phyloP scores from a whole-genome alignment of 768 basidiomycete genomes.

The Kwoniella dejecticola region DNA sequence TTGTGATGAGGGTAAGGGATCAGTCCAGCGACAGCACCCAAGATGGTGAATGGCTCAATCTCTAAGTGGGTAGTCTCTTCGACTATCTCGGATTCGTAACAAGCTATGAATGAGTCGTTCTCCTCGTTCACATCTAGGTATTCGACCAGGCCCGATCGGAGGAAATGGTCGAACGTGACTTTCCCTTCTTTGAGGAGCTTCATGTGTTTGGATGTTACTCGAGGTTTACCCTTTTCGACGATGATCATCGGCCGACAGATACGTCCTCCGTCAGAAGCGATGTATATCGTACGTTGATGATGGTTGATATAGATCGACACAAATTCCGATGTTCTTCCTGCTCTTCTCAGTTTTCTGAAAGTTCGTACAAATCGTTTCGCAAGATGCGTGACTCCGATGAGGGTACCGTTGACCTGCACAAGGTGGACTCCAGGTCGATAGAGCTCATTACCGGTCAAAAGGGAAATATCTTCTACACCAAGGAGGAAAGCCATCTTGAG shows the following conservation, averaged over 20 bases:
- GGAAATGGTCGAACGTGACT: constrained; percentile 89
- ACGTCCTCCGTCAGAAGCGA: constrained; percentile 94
- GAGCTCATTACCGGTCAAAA: constrained; percentile 91
- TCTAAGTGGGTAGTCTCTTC: constrained; percentile 88
- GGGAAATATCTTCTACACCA: constrained; percentile 95
- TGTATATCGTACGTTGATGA: constrained; percentile 91
- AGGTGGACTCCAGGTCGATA: constrained; percentile 90
- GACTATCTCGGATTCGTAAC: constrained; percentile 86
- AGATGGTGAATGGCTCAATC: constrained; percentile 96
- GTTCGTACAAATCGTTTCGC: constrained; percentile 82
- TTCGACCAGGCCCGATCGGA: constrained; percentile 87
- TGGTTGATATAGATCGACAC: constrained; percentile 95
- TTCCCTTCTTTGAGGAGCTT: constrained; percentile 74
- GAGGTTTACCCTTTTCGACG: constrained; percentile 76
- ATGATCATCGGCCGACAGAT: constrained; percentile 98
- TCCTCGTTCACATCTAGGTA: constrained; percentile 99
- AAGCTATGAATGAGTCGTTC: constrained; percentile 93
- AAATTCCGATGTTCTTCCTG: constrained; percentile 90
- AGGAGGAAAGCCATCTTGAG: constrained; percentile 86
- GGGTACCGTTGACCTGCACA: constrained; percentile 94
- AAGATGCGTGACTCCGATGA: constrained; percentile 86
- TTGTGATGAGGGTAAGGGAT: constrained; percentile 99
- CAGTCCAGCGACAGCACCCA: constrained; percentile 95
- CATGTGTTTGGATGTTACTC: constrained; percentile 79
- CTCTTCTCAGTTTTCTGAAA: constrained; percentile 89